These are phyloP conservation scores for Panicum hallii DNA, from an alignment of 202 grass and related monocot genomes.

Conservation along the genomic window DNA sequence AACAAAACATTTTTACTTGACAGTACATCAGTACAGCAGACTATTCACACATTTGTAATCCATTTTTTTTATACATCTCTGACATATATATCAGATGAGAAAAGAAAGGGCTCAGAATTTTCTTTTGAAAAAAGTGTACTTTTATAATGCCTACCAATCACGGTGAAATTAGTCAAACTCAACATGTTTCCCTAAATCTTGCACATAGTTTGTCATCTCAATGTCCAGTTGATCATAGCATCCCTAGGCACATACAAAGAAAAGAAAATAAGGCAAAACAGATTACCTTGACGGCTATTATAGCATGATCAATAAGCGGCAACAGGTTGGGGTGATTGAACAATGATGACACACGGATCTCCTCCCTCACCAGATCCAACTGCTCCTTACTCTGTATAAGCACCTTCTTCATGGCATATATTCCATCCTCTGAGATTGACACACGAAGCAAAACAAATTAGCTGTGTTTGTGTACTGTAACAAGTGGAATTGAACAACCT, in stretches of 20 bases:
- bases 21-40: conserved; percentile 22
- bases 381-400: conserved; percentile 93
- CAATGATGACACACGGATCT: conserved; percentile 84
- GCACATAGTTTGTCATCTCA: background rate
- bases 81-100: background rate
- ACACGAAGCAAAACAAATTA: background rate
- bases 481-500: background rate
- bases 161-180: background rate
- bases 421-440: conserved; percentile 71
- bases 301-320: conserved; percentile 88
- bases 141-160: background rate
- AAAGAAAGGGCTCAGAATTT: background rate
- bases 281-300: conserved; percentile 89
- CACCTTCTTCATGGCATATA: conserved; percentile 96
- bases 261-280: background rate
- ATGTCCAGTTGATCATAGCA: background rate
- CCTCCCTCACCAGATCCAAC: conserved; percentile 90
- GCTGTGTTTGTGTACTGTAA: background rate
- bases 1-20: background rate
- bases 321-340: conserved; percentile 89
- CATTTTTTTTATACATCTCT: background rate
- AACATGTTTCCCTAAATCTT: conserved; percentile 23
- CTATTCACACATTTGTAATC: conserved; percentile 1
- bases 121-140: background rate
- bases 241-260: background rate